phyloP scores from a whole-genome alignment of 176 grass and related monocot species.

The Triticum dicoccoides region DNA sequence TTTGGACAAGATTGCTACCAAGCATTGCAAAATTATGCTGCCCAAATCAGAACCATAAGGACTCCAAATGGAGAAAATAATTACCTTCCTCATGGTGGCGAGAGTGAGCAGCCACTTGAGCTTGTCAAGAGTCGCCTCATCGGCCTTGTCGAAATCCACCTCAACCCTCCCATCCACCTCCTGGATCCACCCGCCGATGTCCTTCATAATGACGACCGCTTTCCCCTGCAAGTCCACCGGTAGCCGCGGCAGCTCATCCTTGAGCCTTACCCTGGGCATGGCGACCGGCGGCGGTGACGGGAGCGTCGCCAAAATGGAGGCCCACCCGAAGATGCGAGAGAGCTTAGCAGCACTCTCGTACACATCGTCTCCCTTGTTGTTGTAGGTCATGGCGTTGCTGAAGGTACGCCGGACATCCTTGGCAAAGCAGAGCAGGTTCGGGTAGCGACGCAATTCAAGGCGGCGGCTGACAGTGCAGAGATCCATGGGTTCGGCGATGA shows the following conservation, averaged over 20 bases:
- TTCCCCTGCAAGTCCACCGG: conserved; percentile 28
- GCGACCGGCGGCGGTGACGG: neutral
- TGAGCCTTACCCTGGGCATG: conserved; percentile 14
- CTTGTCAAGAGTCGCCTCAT: conserved; percentile 42
- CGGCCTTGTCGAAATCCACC: conserved; percentile 48
- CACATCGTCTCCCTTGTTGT: conserved; percentile 40
- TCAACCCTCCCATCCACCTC: conserved; percentile 33
- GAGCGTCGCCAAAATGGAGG: neutral
- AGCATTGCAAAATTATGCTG: neutral
- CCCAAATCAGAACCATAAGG: neutral
- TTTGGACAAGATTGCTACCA: neutral
- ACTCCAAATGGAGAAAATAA: neutral
- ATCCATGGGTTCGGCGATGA: conserved; percentile 63
- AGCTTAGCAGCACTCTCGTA: conserved; percentile 45
- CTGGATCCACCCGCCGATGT: conserved; percentile 25
- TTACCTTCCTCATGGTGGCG: conserved; percentile 17
- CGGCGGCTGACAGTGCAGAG: conserved; percentile 63
- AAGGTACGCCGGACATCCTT: conserved; percentile 71
- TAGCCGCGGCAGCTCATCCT: conserved; percentile 7
- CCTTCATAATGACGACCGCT: conserved; percentile 33
- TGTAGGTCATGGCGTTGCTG: conserved; percentile 64
- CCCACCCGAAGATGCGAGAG: conserved; percentile 41
- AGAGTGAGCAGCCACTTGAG: conserved; percentile 28
- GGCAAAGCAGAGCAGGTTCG: conserved; percentile 41
- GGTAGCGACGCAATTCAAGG: conserved; percentile 54